phyloP scores from a whole-genome alignment of 1,284 basidiomycete genomes.

The Mycena sp. region DNA sequence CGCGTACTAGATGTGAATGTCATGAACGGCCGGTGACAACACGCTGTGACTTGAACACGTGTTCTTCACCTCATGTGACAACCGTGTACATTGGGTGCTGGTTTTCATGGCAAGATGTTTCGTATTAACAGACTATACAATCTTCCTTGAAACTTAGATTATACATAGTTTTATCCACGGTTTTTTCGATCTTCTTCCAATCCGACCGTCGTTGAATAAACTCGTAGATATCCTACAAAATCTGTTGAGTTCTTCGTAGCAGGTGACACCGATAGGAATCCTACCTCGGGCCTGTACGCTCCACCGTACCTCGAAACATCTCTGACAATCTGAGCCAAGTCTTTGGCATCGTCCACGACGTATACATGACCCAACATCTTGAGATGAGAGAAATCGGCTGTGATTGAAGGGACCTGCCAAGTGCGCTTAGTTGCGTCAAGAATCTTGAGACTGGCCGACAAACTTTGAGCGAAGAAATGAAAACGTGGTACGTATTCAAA shows the following conservation, averaged over 20 bases:
- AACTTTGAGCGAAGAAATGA: constrained; percentile 85
- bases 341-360: constrained; percentile 92
- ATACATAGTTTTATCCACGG: constrained; percentile 96
- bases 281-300: constrained; percentile 88
- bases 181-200: constrained; percentile 97
- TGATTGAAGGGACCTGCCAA: constrained; percentile 69
- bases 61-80: not conserved
- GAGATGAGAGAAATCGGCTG: constrained; percentile 89
- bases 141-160: constrained; percentile 93
- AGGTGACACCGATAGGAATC: constrained; percentile 31
- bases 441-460: constrained; percentile 15
- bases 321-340: constrained; percentile 93
- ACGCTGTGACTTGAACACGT: not conserved
- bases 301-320: constrained; percentile 96
- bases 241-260: not conserved
- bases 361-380: constrained; percentile 98
- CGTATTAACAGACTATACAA: constrained; percentile 65
- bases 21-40: too few relatives aligned
- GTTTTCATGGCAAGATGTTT: too few relatives aligned
- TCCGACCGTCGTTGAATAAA: constrained; percentile 93
- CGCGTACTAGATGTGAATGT: not conserved
- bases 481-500: constrained; percentile 91
- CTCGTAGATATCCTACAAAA: constrained; percentile 85
- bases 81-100: too few relatives aligned
- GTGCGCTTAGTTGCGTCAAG: not conserved